Conservation (phyloP, 441 rosid species). For the Pelargonium citronellum region DNA sequence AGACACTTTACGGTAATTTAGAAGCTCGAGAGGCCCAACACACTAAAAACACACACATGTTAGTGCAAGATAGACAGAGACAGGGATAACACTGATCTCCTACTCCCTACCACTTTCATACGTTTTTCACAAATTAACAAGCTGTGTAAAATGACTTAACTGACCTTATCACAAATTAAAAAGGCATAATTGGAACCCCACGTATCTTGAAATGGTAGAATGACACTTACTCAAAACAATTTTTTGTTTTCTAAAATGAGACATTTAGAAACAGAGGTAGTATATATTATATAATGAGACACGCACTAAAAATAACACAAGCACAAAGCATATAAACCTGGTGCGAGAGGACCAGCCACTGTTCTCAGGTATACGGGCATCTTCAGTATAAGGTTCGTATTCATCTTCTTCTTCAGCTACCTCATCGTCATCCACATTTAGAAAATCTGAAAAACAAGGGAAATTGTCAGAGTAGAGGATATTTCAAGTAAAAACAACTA, state of each 20-base stretch:
- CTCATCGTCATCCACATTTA: conserved; percentile 89
- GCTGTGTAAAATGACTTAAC: no score
- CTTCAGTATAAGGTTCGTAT: conserved; percentile 47
- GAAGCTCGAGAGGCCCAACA: background rate
- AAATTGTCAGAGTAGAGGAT: conserved; percentile 18
- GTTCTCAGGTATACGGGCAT: conserved; percentile 64
- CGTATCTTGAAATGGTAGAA: no score
- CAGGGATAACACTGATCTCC: no score
- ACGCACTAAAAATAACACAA: background rate
- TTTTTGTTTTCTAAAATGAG: no score
- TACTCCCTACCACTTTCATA: no score
- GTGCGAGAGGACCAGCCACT: conserved; percentile 99
- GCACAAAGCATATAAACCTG: conserved; percentile 43
- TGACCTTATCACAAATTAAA: no score
- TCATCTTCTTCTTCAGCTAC: conserved; percentile 60
- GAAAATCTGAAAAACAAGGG: conserved; percentile 48
- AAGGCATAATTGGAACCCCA: no score
- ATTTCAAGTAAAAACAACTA: background rate
- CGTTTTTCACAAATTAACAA: no score
- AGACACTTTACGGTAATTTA: background rate
- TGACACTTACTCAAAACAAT: no score
- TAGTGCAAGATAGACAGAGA: no score
- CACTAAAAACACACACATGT: background rate
- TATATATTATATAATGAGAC: background rate
- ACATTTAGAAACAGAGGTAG: no score